These are phyloP conservation scores for Singerocomus rubriflavus DNA, from an alignment of 1,284 basidiomycete species.

Conservation along the genomic window DNA sequence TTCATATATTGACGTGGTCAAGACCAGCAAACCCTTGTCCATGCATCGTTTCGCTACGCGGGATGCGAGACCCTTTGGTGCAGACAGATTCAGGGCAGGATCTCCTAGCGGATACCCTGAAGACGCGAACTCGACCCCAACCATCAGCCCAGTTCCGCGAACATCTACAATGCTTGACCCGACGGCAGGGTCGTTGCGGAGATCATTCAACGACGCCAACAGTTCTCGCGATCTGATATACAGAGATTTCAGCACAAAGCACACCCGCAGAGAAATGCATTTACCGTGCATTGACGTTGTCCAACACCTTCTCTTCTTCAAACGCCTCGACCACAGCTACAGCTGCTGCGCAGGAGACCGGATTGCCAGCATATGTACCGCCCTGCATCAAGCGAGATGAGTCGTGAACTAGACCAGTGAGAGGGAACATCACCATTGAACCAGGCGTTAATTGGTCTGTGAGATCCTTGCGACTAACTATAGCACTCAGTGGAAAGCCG, in stretches of 20 bases:
- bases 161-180: conserved; percentile 67
- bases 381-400: conserved; percentile 45
- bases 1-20: conserved; percentile 80
- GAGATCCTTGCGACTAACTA: conserved; percentile 79
- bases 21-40: conserved; percentile 78
- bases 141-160: conserved; percentile 78
- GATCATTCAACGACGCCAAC: conserved; percentile 54
- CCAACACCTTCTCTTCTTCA: conserved; percentile 72
- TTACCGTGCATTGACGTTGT: conserved; percentile 74
- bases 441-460: conserved; percentile 81
- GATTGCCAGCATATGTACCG: conserved; percentile 89
- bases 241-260: conserved; percentile 4
- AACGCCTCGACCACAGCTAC: conserved; percentile 79
- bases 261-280: conserved; percentile 10
- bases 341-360: conserved; percentile 86
- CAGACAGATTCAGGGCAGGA: conserved; percentile 37
- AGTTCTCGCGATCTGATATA: conserved; percentile 68
- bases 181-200: conserved; percentile 53
- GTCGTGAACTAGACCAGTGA: background rate
- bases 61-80: conserved; percentile 66
- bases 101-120: conserved; percentile 49
- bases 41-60: conserved; percentile 80
- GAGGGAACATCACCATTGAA: conserved; percentile 55
- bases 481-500: conserved; percentile 89
- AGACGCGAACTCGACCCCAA: conserved; percentile 76